These are phyloP conservation scores for Solanum hybrid DNA, from an alignment of 305 asterid genomes.

Conservation along the genomic window DNA sequence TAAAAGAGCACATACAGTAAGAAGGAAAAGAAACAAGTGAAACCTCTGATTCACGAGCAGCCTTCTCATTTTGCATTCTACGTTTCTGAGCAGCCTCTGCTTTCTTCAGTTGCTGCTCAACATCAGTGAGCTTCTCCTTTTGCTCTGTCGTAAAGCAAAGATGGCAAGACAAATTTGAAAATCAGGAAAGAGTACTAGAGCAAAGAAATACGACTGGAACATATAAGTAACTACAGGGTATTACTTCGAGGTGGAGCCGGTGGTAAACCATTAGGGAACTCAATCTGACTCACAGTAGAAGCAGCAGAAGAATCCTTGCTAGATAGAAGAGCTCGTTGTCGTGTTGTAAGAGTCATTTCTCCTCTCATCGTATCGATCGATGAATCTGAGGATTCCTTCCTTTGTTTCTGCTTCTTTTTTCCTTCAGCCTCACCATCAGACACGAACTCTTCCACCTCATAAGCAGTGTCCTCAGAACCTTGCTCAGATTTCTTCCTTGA, in stretches of 20 bases:
- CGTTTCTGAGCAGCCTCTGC: slow-evolving; percentile 92
- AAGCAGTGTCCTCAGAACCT: slow-evolving; percentile 44
- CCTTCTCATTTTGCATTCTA: slow-evolving; percentile 81
- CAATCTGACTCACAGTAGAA: slow-evolving; percentile 40
- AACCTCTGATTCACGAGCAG: slow-evolving; percentile 94
- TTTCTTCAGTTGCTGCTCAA: slow-evolving; percentile 91
- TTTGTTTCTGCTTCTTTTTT: slow-evolving; percentile 46
- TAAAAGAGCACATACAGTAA: not conserved
- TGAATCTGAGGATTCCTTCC: slow-evolving; percentile 49
- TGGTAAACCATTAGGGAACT: slow-evolving; percentile 90
- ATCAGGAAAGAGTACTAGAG: not conserved
- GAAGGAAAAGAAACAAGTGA: not conserved
- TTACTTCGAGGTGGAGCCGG: slow-evolving; percentile 92
- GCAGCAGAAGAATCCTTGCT: slow-evolving; percentile 44
- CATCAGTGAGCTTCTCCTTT: slow-evolving; percentile 82
- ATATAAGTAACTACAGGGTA: slow-evolving; percentile 1
- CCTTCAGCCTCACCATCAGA: slow-evolving; percentile 56
- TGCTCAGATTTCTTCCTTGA: slow-evolving; percentile 37
- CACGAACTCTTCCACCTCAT: slow-evolving; percentile 40
- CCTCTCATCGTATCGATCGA: slow-evolving; percentile 64
- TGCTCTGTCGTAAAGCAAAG: slow-evolving; percentile 40
- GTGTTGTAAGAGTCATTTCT: slow-evolving; percentile 78
- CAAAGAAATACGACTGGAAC: not conserved
- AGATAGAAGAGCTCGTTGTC: slow-evolving; percentile 79
- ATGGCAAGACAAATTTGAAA: slow-evolving; percentile 7